Conservation (phyloP, 2,329 filamentous ascomycete genomes). For the Incumbomyces lentus region DNA sequence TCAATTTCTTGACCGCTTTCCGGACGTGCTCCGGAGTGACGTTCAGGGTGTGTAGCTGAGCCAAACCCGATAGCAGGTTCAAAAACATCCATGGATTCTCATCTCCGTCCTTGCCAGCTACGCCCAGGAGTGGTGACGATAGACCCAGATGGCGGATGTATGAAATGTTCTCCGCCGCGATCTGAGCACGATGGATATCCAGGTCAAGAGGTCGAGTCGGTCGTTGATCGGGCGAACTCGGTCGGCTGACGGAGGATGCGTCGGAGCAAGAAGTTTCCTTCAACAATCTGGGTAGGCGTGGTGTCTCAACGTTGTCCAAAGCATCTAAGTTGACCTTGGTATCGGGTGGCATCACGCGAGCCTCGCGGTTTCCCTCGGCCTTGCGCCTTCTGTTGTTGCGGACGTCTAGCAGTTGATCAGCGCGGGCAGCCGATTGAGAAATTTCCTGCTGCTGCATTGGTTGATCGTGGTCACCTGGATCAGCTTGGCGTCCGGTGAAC, state of each 20-base stretch:
- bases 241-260: slow-evolving; percentile 3
- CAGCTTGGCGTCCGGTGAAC: slow-evolving; percentile 59
- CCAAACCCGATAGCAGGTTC: slow-evolving; percentile 65
- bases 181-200: slow-evolving; percentile 65
- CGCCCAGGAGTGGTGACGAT: slow-evolving; percentile 10
- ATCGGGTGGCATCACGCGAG: slow-evolving; percentile 30
- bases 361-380: slow-evolving; percentile 31
- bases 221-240: slow-evolving; percentile 53
- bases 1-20: slow-evolving; percentile 58
- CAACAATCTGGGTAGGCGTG: neutral
- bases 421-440: slow-evolving; percentile 41
- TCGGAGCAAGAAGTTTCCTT: neutral
- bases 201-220: slow-evolving; percentile 67
- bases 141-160: slow-evolving; percentile 24
- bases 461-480: slow-evolving; percentile 35
- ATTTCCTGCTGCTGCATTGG: slow-evolving; percentile 49
- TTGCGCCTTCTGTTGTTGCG: slow-evolving; percentile 13
- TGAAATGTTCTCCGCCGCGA: slow-evolving; percentile 66
- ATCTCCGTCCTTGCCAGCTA: neutral
- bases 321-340: slow-evolving; percentile 15
- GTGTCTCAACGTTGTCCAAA: neutral
- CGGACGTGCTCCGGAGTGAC: slow-evolving; percentile 71
- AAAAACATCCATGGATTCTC: slow-evolving; percentile 20
- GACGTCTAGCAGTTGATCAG: slow-evolving; percentile 23
- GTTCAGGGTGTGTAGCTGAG: slow-evolving; percentile 75